Base-by-base conservation (phyloP, 2,329 filamentous ascomycete species). In the Lachnellula hyalina region DNA sequence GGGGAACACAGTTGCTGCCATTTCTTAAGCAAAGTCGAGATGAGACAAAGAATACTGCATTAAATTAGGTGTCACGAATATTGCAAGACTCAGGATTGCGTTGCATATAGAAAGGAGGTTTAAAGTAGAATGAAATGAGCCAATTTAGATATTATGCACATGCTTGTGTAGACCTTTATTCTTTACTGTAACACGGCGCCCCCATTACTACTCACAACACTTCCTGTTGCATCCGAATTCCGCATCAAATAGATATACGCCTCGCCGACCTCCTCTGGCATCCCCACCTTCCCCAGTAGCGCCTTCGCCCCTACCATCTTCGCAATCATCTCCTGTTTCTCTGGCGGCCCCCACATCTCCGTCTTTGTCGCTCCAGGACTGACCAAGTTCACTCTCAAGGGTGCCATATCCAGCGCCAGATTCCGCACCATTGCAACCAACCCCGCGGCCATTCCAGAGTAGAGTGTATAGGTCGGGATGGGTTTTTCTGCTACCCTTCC, bases 1-100 rank as follows among this genome's bases (percentile, higher is more conserved):
- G 92, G 2, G 93, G 93, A 0, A 96, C 93, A 0, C 84, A 86
- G 0, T 72, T 97, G 51, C 87, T 96, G 54, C 90, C 92, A 0
- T 97, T 97, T 70, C 71, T 97, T 60, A 95, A 90, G 71, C 89
- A 95, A 72, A 86, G 89, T 3, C 78, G 93, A 17, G 90, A 96
- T 67, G 92, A 96, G 75, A 96, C 92, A 0, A 83, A 81, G 36
- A 55, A 58, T 2, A 61, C 62, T n/a, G 56, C 40, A 11, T 46
- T 63, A 35, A 51, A 49, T 3, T 55, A 51, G 45, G 23, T 14
- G 15, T 25, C 4, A 12, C 17, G 25, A 25, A 25, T 25, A 28
- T 14, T n/a, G 36, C 8, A 51, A 8, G 28, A 9, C 17, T 35
- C 47, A n/a, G 41, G n/a, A 5, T 40, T 17, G 5, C 3, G 9